Evolutionary conservation across 2,329 filamentous ascomycete species (phyloP).

Genomic region (Periconia digitata): DNA sequence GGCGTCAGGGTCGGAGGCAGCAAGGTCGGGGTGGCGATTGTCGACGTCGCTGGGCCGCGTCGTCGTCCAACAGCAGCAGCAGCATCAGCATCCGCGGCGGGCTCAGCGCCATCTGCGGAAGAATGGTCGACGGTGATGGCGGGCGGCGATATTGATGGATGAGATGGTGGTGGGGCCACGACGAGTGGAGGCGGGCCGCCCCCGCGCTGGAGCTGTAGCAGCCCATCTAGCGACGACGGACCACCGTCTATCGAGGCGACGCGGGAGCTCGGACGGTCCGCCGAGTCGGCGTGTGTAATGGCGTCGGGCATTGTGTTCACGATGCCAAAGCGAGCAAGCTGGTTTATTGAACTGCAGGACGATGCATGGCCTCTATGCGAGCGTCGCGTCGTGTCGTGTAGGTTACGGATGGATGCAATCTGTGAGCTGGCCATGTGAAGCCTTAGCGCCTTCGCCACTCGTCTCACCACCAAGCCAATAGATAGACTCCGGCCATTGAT

Average conservation of each 20-base stretch:
- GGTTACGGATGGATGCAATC: constrained; percentile 37
- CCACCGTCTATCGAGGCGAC: too few relatives aligned
- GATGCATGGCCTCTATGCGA: constrained; percentile 40
- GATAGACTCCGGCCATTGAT: constrained; percentile 25
- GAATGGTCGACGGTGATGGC: constrained; percentile 18
- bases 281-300: neutral
- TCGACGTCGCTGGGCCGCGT: neutral
- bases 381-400: constrained; percentile 31
- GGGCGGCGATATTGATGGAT: neutral
- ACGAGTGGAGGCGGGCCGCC: neutral
- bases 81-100: neutral
- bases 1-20: constrained; percentile 38
- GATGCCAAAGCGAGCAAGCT: constrained; percentile 33
- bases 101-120: constrained; percentile 18
- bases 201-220: neutral
- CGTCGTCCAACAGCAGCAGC: neutral
- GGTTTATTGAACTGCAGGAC: constrained; percentile 39
- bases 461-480: constrained; percentile 17
- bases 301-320: neutral
- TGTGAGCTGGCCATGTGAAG: constrained; percentile 33
- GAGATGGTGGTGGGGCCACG: neutral
- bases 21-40: constrained; percentile 9
- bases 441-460: constrained; percentile 22
- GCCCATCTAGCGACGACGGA: neutral
- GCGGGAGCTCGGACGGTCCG: too few relatives aligned